Base-by-base conservation (phyloP, 2,329 filamentous ascomycete genomes). In the Aspergillus eucalypticola region DNA sequence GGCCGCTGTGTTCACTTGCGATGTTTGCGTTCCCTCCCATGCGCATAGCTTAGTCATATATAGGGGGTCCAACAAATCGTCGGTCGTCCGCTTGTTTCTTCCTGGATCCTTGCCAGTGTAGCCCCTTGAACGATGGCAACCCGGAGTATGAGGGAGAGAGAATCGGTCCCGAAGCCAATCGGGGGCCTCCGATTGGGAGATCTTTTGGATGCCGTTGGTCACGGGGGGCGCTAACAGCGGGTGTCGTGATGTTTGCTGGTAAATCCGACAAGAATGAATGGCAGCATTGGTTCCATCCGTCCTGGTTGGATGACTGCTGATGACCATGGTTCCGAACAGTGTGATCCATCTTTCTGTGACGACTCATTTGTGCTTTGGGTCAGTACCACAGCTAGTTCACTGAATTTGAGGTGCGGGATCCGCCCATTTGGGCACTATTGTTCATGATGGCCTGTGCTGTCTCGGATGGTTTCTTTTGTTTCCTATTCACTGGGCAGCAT, bases 401-500 rank as follows among this genome's bases (percentile, higher is more conserved):
- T 32, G 39, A 11, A 35, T 35, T 29, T 32, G 32, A 32, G 8
- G 23, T 38, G 27, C 11, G 13, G n/a, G 27, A 8, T 49, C 50
- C 27, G 21, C 27, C 29, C 49, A 49, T 41, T 57, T 48, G 52
- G 29, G 41, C 41, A 41, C 5, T 38, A 35, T 39, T 23, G 51
- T 29, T 29, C 25, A 52, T 41, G 25, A 59, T 50, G 17, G 46
- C 53, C 57, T 59, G 44, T 41, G 32, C 51, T 54, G 8, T n/a
- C 44, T 46, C 8, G 42, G n/a, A 13, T 56, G 41, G 27, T 35
- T 49, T 49, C 54, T 39, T 44, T 15, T 21, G 41, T 58, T 58
- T 32, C 49, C 32, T 41, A 17, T 35, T 38, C 55, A 60, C 60
- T 62, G 56, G 60, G 53, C 60, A 62, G 56, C 49, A 57, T 44